Evolutionary conservation across 1,139 yeast genomes (phyloP), one percentile per base, ranked within the genome.

Genomic region (Ashbya aceris): DNA sequence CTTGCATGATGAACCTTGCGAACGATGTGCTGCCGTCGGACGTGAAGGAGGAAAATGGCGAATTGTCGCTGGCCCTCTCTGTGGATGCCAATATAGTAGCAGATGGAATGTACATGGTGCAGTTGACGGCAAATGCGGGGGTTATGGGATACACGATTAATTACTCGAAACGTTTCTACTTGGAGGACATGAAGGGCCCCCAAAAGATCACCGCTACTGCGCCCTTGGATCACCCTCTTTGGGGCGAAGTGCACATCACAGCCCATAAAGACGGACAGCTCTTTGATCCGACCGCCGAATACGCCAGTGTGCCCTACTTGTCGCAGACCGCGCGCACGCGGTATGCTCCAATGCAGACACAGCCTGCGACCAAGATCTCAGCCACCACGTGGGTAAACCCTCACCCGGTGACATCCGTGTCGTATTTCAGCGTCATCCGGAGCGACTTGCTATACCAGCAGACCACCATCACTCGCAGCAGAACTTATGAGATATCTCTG

Each of bases 331-430:
- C 94, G 32, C 62, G 49, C 39, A 74, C 82, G 2, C 71, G 85
- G 59, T 84, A 66, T 62, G 96, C 96, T 1, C 95, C 96, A 39
- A 85, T 87, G 95, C 96, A 86, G 64, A 62, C 70, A 45, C 94
- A 85, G 65, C 96, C 96, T 7, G 83, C 79, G 5, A 59, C 82
- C 2, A 69, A 64, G 8, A 76, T 85, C 9, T 80, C 94, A 1
- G 77, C 75, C 23, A 69, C 79, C 4, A 65, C 79, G 2, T 80
- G 85, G 83, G 58, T 76, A 1, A 70, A 75, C 56, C 65, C 70
- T 50, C 79, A 65, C 58, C 77, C 87, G 14, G 73, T 89, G 1
- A 77, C 85, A 47, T 68, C 82, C 0, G 86, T 80, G 26, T 71
- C 83, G 0, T 77, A 67, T 52, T 78, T 70, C 59, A 48, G 75